Base-by-base conservation (phyloP, 805 yeast genomes). In the Myxozyma geophila region DNA sequence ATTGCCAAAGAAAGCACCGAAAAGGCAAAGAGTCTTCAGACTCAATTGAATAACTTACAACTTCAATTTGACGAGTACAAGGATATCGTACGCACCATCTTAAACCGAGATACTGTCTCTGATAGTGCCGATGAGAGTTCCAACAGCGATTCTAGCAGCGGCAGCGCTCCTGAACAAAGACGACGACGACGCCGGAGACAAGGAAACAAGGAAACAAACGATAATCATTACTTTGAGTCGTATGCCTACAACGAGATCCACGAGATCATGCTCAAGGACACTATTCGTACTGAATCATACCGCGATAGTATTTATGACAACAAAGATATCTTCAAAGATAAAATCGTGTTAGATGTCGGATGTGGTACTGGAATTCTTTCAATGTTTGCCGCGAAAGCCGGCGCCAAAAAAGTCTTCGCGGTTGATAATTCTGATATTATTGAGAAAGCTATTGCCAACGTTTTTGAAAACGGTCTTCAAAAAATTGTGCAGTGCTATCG, bases 311-410 rank as follows among this genome's bases (percentile, higher is more conserved):
- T 95, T 76, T 85, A 86, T 79, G 91, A 90, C 76, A 95, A 95
- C 81, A 87, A 87, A 72, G 89, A 88, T 70, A 79, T 91, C 59
- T 93, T 95, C 82, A 91, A 92, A 76, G 98, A 87, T 77, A 95
- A 95, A 80, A 79, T 93, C 66, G 99, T 95, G 7, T 81, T 95
- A 62, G 99, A 95, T 78, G 99, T 95, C 62, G 99, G 99, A 55
- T 96, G 99, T 78, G 99, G 99, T 70, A 95, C 99, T 21, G 99
- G 99, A 71, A 92, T 95, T 70, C 80, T 95, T 67, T 92, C 98
- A 33, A 90, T 95, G 97, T 95, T 95, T 81, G 98, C 98, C 17
- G 97, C 93, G 56, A 88, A 87, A 74, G 96, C 98, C n/a, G 99
- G 99, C 69, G 99, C 99, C 67, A 91, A 92, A 76, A 98, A 92